Evolutionary conservation across 75 land plant species (phyloP).

Genomic region (Selaginella tamariscina): DNA sequence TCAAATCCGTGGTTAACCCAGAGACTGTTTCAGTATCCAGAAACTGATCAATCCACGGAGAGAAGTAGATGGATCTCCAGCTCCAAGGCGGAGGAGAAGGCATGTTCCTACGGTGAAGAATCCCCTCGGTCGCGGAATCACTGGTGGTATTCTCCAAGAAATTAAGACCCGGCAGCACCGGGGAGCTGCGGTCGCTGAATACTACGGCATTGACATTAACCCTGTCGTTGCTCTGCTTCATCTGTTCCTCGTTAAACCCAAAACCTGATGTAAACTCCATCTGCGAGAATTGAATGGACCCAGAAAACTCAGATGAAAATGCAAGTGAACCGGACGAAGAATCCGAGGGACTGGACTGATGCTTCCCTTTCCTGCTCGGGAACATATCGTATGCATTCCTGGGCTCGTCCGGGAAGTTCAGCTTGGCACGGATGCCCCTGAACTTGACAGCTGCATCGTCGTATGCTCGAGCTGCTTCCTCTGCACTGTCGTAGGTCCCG

Average conservation of each 20-base stretch:
- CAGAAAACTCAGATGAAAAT: not conserved
- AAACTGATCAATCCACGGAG: not conserved
- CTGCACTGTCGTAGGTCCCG: not conserved
- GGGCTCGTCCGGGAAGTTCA: not conserved
- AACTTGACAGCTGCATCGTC: not conserved
- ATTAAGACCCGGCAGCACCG: not conserved
- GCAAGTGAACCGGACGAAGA: not conserved
- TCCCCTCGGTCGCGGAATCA: no score
- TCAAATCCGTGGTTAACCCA: not conserved
- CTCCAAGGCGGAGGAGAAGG: not conserved
- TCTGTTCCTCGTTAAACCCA: not conserved
- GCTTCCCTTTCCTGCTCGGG: no score
- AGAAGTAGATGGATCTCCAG: not conserved
- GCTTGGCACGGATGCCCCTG: not conserved
- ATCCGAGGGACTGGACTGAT: not conserved
- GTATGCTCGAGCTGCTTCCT: not conserved
- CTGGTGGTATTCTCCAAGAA: no score
- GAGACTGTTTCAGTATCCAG: not conserved
- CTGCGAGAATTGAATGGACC: not conserved
- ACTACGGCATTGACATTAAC: no score
- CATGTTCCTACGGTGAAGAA: not conserved
- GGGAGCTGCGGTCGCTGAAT: not conserved
- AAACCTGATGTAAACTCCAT: not conserved
- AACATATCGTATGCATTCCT: not conserved
- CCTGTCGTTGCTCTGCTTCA: not conserved